Evolutionary conservation across 108 stramenopile species (phyloP), one percentile per base, ranked within the genome.

Genomic region (Cyclotella choctawhatcheeana): DNA sequence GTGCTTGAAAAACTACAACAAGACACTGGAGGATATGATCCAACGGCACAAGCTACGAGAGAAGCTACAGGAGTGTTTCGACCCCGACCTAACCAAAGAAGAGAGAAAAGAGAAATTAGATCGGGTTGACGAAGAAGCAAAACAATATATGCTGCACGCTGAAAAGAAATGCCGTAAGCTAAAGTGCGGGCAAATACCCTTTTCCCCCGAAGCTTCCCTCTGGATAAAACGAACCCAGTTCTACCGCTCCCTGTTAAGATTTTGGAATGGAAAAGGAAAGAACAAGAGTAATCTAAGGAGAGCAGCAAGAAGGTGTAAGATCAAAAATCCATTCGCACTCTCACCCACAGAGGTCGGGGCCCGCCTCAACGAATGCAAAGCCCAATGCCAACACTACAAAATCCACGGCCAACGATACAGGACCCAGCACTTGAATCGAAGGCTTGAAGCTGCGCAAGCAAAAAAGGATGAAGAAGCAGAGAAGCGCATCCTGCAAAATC

Each of bases 101-200:
- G 48, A n/a, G 48, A n/a, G 8, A n/a, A 50, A 50, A n/a, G 48
- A 50, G 48, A n/a, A 20, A n/a, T n/a, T 27, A 26, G 55, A 58
- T 27, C 5, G 5, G 20, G 12, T 71, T 13, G 76, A 77, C 24
- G 21, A n/a, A 16, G 30, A 71, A 27, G 5, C 20, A 0, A 8
- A 12, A 33, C 62, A 77, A 6, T 64, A 29, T 20, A 77, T 63
- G 76, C 2, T 4, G 4, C 60, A 64, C 25, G 69, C 70, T 2
- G 76, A 77, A 37, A 63, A 71, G 62, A 53, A 56, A 0, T 77
- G 76, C 29, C 48, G 62, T 14, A 48, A 25, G 16, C 44, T 71
- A 5, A 71, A 58, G 44, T 65, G 54, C 2, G 69, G 76, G 0
- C 0, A 43, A 1, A 72, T 77, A 14, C 55, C 43, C 7, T 77